These are phyloP conservation scores for Handroanthus guayacan DNA, from an alignment of 257 asterid species.

Conservation along the genomic window DNA sequence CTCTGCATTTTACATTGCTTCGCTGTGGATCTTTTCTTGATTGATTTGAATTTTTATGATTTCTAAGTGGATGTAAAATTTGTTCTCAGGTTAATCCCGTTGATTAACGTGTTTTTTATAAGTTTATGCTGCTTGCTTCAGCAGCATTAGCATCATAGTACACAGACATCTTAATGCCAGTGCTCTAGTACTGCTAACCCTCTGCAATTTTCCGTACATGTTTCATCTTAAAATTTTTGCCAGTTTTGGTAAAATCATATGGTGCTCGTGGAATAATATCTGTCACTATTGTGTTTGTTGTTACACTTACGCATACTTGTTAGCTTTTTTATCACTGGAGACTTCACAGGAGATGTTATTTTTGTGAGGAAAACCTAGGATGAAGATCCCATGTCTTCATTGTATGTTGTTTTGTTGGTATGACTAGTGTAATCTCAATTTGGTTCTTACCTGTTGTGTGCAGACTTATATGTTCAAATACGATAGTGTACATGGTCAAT, in stretches of 20 bases:
- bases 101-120: neutral
- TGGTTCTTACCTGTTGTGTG: conserved; percentile 2
- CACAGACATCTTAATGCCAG: neutral
- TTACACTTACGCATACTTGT: neutral
- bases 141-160: neutral
- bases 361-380: neutral
- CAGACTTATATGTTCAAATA: conserved; percentile 92
- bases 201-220: neutral
- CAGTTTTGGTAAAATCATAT: neutral
- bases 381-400: neutral
- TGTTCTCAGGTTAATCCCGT: neutral
- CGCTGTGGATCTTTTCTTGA: neutral
- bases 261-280: neutral
- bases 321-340: neutral
- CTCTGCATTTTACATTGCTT: neutral
- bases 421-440: neutral
- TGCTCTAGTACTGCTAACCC: neutral
- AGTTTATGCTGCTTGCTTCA: neutral
- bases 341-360: neutral
- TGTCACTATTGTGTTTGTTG: neutral
- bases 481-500: conserved; percentile 86
- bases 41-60: neutral
- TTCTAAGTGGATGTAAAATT: neutral
- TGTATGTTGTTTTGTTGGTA: neutral
- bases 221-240: neutral